A percentile compares a stretch with the other conserved stretches of the same genome.
These are phyloP conservation scores for Mycena indigotica DNA, from an alignment of 768 basidiomycete genomes.

Conservation along the genomic window DNA sequence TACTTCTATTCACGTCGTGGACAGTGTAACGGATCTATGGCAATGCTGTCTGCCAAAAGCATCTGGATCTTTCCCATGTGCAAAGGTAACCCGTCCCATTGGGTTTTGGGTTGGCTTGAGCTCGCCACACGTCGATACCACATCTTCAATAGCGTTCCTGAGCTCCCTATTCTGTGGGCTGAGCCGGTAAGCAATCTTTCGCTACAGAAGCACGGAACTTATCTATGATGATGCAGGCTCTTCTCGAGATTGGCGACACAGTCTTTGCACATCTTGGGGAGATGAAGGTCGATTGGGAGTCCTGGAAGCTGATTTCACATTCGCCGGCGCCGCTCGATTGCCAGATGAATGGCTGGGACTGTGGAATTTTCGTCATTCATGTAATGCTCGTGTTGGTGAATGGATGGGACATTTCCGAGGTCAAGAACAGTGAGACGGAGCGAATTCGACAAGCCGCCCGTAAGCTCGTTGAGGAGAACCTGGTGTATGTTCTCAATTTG, in stretches of 20 bases:
- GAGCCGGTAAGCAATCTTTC: constrained; percentile 9
- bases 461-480: no score
- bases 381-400: neutral
- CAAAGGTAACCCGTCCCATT: constrained; percentile 1
- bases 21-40: constrained; percentile 3
- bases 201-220: neutral
- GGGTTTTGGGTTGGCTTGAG: constrained; percentile 8
- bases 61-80: constrained; percentile 11
- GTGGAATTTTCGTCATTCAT: constrained; percentile 14
- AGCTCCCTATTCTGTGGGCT: constrained; percentile 8
- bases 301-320: neutral
- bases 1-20: no score
- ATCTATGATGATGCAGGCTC: neutral
- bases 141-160: constrained; percentile 9
- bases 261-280: constrained; percentile 1
- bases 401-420: neutral
- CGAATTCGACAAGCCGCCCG: no score
- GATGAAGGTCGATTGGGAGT: neutral
- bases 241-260: constrained; percentile 12
- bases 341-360: constrained; percentile 12
- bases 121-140: neutral
- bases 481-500: no score
- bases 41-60: constrained; percentile 2
- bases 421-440: neutral
- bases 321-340: neutral